Evolutionary conservation across 768 basidiomycete species (phyloP), one percentile per base, ranked within the genome.

Genomic region (Auricularia sp.): DNA sequence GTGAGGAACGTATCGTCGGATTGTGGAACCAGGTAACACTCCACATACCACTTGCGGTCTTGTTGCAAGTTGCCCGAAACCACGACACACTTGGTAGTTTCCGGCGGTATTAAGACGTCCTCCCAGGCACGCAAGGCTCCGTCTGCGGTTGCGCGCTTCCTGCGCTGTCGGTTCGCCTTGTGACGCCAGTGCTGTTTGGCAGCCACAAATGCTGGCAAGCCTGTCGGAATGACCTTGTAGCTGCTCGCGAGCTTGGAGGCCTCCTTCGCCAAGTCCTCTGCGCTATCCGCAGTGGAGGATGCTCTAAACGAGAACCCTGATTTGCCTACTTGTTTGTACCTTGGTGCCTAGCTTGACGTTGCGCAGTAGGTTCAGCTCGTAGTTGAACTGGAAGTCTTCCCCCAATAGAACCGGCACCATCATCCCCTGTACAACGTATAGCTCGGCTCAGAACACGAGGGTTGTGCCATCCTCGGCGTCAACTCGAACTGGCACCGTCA

Each of bases 321-420:
- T 11, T 65, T 60, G 21, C 68, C 71, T 43, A 73, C 72, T 0
- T 12, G 7, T 3, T 0, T 12, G 7, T 3, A 74, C 21, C 29
- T 33, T 60, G 3, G 69, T 61, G 0, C 64, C 51, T 3, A 63
- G 60, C 33, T 67, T 63, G 12, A 67, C 29, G 0, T 39, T 61
- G 0, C 71, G 64, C 0, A 33, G 66, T 2, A 72, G 64, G 2
- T 61, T 64, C 2, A 74, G 33, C 35, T 71, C 72, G 63, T 74
- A 73, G 0, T 53, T 44, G 0, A 59, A 12, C 12, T 72, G 54
- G 53, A 72, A 74, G 42, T 75, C 74, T 54, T 75, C 74, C 2
- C 75, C 75, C 7, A 76, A 62, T 59, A 76, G 73, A 35, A 75
- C 70, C 0, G 71, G 71, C 0, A 72, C 70, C 0, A 70, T 64